These are phyloP conservation scores for Hapsidospora chrysogenum DNA, from an alignment of 495 filamentous ascomycete genomes.

Conservation along the genomic window DNA sequence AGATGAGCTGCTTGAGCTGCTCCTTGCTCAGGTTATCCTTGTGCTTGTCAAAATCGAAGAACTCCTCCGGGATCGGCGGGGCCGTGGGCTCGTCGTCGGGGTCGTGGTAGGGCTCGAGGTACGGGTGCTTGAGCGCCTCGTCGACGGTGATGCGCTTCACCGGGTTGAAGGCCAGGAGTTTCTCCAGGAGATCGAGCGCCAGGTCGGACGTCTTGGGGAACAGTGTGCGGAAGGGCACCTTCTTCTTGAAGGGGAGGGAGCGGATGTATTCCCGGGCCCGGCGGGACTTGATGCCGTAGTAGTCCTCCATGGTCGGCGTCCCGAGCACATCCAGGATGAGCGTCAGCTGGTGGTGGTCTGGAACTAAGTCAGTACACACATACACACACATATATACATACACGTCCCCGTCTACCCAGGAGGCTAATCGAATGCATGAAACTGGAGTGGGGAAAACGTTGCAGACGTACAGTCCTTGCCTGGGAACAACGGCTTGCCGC, in stretches of 20 bases:
- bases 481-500: conserved; percentile 94
- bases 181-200: conserved; percentile 87
- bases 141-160: conserved; percentile 97
- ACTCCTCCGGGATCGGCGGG: conserved; percentile 89
- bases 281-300: conserved; percentile 99
- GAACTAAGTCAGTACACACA: neutral
- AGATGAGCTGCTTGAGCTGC: conserved; percentile 92
- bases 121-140: conserved; percentile 92
- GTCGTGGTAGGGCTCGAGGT: conserved; percentile 97
- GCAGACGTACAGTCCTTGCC: conserved; percentile 88
- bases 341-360: conserved; percentile 96
- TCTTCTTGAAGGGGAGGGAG: conserved; percentile 99
- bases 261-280: conserved; percentile 97
- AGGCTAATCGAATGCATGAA: no score
- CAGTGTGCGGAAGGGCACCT: conserved; percentile 91
- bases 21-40: conserved; percentile 98
- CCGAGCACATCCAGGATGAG: conserved; percentile 96
- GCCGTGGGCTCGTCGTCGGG: conserved; percentile 98
- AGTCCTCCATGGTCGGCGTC: conserved; percentile 99
- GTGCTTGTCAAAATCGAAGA: conserved; percentile 99
- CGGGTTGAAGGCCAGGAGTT: conserved; percentile 93
- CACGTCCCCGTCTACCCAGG: no score
- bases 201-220: conserved; percentile 95
- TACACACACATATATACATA: no score
- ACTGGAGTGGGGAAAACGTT: neutral